Base-by-base conservation (phyloP, 805 yeast genomes). In the Candida vartiovaarae region DNA sequence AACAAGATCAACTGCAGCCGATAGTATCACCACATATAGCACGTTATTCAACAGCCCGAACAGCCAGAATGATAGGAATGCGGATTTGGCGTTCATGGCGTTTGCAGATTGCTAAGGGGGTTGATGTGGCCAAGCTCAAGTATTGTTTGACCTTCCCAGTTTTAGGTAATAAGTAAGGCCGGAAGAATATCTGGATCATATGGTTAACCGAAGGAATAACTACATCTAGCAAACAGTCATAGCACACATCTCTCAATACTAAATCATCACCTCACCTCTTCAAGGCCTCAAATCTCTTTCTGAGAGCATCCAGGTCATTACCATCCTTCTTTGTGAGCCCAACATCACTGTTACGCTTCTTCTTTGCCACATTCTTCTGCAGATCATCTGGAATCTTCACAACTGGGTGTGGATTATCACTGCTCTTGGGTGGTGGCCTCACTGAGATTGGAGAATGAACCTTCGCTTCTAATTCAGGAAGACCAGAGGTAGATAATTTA, bases 1-100 rank as follows among this genome's bases (percentile, higher is more conserved):
- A 1, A 90, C 96, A 10, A 91, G 67, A 59, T 91, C 99, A 30
- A 87, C 77, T 2, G 98, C 98, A 0, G 97, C 95, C 0, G 95
- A 80, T 10, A 91, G 68, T 34, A 91, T 90, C 11, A 91, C 91
- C 30, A 91, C 97, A 64, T 90, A 91, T 1, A 91, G 74, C 8
- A 91, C 82, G 60, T 91, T 91, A 64, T 91, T 91, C 32, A 89
- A 67, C 8, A 91, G 73, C 0, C 98, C 99, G 61, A 90, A 87
- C 1, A 81, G 56, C 79, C 91, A 82, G 60, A 90, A 90, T 9
- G 84, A 70, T 0, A 61, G 37, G 54, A 76, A 80, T 6, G 39
- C 29, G 10, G 34, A 26, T 24, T 31, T 27, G 31, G 34, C 8
- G 28, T 11, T 27, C 40, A 37, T 37, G 8, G 36, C 15, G 25